Evolutionary conservation across 345 rosid species (phyloP), one percentile per base, ranked within the genome.

Genomic region (Luvunga scandens): DNA sequence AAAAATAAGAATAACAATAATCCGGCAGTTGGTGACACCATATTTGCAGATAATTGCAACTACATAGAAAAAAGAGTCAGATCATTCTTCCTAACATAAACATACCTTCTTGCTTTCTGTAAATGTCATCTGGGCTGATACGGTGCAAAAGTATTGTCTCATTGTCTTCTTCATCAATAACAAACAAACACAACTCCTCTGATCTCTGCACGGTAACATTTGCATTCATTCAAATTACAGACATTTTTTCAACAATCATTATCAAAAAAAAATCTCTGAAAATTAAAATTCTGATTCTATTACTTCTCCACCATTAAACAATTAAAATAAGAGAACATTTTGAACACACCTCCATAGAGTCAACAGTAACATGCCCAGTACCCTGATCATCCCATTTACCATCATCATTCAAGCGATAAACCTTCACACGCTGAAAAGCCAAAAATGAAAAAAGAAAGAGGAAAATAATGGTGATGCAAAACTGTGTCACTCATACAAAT

Each of bases 341-440:
- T 59, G 60, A 80, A 79, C 87, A 82, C 57, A 94, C 99, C 98
- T 96, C 95, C 80, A 90, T 14, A 85, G 88, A 96, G 83, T 96
- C 99, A 27, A 96, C 88, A 30, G 86, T 83, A 59, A 92, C 89
- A 83, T 87, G 87, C 80, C 98, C 99, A 62, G 99, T 94, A 80
- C 99, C 99, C 83, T 84, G 95, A 79, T 95, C 97, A 83, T 95
- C 98, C 98, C 99, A 95, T 84, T 91, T 89, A 63, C 97, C 97
- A 87, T 89, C 90, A 30, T 88, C 93, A 63, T 75, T 90, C 75
- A 89, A 77, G 71, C 90, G 91, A 74, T 90, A 95, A 65, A 95
- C 89, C 87, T 95, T 94, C 82, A 95, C 97, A 59, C 99, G 88
- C 98, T 95, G 92, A 82, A 79, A 81, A 71, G 28, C 33, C 28